Base-by-base conservation (phyloP, 2,329 filamentous ascomycete genomes). In the Calonectria hongkongensis region DNA sequence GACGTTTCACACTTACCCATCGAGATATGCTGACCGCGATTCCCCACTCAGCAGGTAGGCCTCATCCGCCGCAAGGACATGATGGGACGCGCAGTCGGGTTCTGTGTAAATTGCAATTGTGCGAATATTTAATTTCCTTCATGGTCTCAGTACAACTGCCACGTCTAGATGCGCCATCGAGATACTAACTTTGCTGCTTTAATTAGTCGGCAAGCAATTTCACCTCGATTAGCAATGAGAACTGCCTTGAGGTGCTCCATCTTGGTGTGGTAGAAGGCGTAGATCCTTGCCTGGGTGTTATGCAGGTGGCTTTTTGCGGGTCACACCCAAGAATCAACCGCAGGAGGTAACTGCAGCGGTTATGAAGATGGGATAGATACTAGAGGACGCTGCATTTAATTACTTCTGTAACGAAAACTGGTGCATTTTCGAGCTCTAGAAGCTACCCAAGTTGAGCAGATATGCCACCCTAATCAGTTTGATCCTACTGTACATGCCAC, bases 151-250 rank as follows among this genome's bases (percentile, higher is more conserved):
- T 21, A 65, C 3, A 65, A 3, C 10, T n/a, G 30, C 6, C 78
- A 73, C 3, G 63, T 63, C 21, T 82, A 86, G 78, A 87, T 86
- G 68, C 90, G 87, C 36, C 25, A 9, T 28, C 8, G 5, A 15
- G 7, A 43, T 41, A 67, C 69, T 64, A 39, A 71, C 69, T 71
- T 67, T 62, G 69, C 69, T 30, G 69, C 69, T 56, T 48, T 56
- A n/a, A 71, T 71, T 28, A 71, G 25, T 8, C 90, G 86, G 39
- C 85, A 84, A 3, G 89, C 88, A 66, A 92, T 92, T 78, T 92
- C 90, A 58, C 89, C 90, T 56, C 90, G 85, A 79, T 92, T 92
- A 12, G 90, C 90, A 60, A 92, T 86, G 15, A 92, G 81, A 21
- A 92, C 75, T 16, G 56, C 58, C 25, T 67, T 64, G 45, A 71